These are phyloP conservation scores for Akanthomyces dipterigenus DNA, from an alignment of 2,329 filamentous ascomycete species.

Conservation along the genomic window DNA sequence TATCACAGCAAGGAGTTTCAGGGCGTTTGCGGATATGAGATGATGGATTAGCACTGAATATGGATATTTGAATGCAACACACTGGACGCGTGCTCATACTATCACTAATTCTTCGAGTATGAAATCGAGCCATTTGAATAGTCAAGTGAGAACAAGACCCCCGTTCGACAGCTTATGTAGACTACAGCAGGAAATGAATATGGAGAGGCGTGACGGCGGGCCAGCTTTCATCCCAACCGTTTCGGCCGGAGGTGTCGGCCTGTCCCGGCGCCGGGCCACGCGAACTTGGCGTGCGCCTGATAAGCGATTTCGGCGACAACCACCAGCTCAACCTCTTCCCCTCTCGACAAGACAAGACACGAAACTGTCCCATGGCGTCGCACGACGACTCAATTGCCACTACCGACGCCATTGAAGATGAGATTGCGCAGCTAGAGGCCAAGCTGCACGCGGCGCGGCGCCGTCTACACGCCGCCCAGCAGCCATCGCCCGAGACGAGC, in stretches of 20 bases:
- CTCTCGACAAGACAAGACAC: background rate
- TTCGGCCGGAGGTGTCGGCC: background rate
- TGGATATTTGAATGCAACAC: background rate
- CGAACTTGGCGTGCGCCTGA: background rate
- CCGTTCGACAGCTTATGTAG: too few species aligned
- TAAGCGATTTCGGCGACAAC: constrained; percentile 13
- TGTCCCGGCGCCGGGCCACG: background rate
- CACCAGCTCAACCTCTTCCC: too few species aligned
- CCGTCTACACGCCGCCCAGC: constrained; percentile 30
- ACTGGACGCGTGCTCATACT: background rate
- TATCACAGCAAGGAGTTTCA: constrained; percentile 8
- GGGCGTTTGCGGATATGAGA: background rate
- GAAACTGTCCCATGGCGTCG: constrained; percentile 13
- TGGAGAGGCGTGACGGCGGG: background rate
- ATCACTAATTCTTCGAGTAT: background rate
- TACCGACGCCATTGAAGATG: constrained; percentile 35
- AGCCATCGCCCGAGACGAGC: background rate
- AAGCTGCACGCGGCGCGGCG: constrained; percentile 39
- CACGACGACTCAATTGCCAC: constrained; percentile 16
- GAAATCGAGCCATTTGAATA: background rate
- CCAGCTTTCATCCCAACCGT: background rate
- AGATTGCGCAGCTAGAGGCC: constrained; percentile 53
- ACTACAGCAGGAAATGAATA: background rate
- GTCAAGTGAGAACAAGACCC: too few species aligned
- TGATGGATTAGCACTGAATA: background rate